phyloP scores from a whole-genome alignment of 2,329 filamentous ascomycete species.

The Furcasterigmium furcatum region DNA sequence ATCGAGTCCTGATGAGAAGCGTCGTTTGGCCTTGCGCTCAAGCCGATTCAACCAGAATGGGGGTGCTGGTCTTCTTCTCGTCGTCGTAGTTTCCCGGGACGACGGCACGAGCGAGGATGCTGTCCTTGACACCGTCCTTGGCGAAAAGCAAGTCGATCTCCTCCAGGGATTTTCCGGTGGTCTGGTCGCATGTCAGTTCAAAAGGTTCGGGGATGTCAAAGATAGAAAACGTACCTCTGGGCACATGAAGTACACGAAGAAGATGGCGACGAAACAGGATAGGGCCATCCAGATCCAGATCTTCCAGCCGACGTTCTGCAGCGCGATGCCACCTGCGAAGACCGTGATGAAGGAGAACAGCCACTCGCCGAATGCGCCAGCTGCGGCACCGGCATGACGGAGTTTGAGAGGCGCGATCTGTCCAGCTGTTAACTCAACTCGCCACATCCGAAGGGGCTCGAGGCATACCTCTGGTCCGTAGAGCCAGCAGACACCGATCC shows the following conservation, averaged over 20 bases:
- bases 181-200: background rate
- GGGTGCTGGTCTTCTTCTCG: background rate
- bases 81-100: background rate
- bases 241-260: conserved; percentile 5
- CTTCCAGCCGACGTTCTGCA: conserved; percentile 11
- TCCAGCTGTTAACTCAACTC: background rate
- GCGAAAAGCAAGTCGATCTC: conserved; percentile 4
- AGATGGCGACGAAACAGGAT: conserved; percentile 7
- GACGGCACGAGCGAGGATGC: background rate
- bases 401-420: conserved; percentile 9
- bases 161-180: conserved; percentile 3
- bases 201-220: background rate
- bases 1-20: background rate
- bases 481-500: conserved; percentile 10
- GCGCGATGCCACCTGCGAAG: conserved; percentile 12
- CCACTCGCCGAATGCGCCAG: conserved; percentile 12
- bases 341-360: conserved; percentile 12
- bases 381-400: conserved; percentile 10
- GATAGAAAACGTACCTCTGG: background rate
- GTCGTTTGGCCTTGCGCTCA: background rate
- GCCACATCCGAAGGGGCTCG: background rate
- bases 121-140: conserved; percentile 2
- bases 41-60: background rate
- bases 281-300: conserved; percentile 12
- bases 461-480: conserved; percentile 4